phyloP scores from a whole-genome alignment of 2,329 filamentous ascomycete genomes.

The Cytospora schulzeri region DNA sequence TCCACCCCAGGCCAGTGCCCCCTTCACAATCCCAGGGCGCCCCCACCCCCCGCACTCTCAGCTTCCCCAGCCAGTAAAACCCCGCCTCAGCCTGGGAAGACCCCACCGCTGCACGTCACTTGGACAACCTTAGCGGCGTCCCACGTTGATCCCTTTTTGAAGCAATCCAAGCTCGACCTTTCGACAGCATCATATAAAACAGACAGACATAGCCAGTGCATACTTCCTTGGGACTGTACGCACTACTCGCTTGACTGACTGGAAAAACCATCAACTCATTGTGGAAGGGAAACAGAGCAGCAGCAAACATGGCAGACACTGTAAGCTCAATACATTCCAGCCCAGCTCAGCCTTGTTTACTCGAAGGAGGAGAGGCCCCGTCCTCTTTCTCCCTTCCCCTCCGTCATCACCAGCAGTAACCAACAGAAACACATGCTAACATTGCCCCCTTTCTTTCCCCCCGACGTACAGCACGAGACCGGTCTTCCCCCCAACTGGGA shows the following conservation, averaged over 20 bases:
- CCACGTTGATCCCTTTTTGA: conserved; percentile 5
- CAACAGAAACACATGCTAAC: conserved; percentile 7
- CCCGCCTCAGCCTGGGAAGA: neutral
- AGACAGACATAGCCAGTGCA: neutral
- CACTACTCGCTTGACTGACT: neutral
- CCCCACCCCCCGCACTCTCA: conserved; percentile 33
- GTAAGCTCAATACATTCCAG: conserved; percentile 8
- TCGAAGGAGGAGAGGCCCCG: neutral
- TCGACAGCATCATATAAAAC: conserved; percentile 10
- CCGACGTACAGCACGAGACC: conserved; percentile 60
- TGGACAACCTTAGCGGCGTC: conserved; percentile 22
- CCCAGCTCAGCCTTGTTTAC: conserved; percentile 12
- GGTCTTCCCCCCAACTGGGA: conserved; percentile 90
- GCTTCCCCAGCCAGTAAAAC: conserved; percentile 30
- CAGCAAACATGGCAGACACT: conserved; percentile 24
- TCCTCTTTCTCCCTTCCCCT: neutral
- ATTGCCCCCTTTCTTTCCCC: neutral
- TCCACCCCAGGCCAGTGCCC: too few relatives aligned
- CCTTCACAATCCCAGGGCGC: conserved; percentile 21
- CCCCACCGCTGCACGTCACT: conserved; percentile 25
- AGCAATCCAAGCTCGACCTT: conserved; percentile 9
- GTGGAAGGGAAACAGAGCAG: neutral
- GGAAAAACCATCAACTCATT: neutral
- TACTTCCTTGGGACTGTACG: neutral
- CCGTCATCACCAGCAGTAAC: neutral